Percentiles rank a stretch among this genome's conserved stretches.
Conservation (phyloP, 1,284 basidiomycete genomes). For the Boletus sp. region DNA sequence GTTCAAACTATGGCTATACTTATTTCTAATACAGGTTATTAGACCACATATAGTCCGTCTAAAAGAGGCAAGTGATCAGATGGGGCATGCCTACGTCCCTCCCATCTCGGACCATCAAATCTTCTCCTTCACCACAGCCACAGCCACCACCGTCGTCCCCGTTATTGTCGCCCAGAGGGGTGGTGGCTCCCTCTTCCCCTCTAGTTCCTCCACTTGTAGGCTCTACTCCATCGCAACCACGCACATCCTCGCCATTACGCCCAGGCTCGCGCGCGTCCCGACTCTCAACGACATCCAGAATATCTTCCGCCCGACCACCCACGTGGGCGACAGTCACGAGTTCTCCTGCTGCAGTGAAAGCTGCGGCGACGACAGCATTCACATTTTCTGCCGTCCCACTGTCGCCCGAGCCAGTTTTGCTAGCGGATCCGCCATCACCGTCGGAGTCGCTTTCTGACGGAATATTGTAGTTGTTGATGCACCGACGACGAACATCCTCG, state of each 20-base stretch:
- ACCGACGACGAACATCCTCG: slow-evolving; percentile 58
- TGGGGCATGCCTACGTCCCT: too few species aligned
- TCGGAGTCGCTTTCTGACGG: slow-evolving; percentile 61
- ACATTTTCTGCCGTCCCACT: slow-evolving; percentile 46
- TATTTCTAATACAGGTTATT: too few species aligned
- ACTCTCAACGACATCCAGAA: slow-evolving; percentile 62
- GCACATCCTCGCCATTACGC: slow-evolving; percentile 57
- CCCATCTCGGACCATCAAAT: slow-evolving; percentile 4
- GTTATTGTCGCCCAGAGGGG: slow-evolving; percentile 41
- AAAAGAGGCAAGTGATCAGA: too few species aligned
- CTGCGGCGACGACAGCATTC: slow-evolving; percentile 67
- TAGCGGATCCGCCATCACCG: slow-evolving; percentile 54
- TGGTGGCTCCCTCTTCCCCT: slow-evolving; percentile 24
- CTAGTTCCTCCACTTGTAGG: slow-evolving; percentile 34
- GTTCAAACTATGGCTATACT: too few species aligned
- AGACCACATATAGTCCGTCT: too few species aligned
- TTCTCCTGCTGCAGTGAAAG: slow-evolving; percentile 51
- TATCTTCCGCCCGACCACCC: slow-evolving; percentile 62
- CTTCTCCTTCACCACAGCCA: slow-evolving; percentile 4
- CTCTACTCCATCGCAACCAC: slow-evolving; percentile 35
- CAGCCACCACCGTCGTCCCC: slow-evolving; percentile 39
- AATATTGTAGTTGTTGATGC: slow-evolving; percentile 49
- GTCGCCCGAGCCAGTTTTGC: slow-evolving; percentile 45
- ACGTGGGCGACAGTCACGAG: slow-evolving; percentile 51
- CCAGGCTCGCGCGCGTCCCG: slow-evolving; percentile 71